phyloP scores from a whole-genome alignment of 2,329 filamentous ascomycete species.

The Fusarium proliferatum region DNA sequence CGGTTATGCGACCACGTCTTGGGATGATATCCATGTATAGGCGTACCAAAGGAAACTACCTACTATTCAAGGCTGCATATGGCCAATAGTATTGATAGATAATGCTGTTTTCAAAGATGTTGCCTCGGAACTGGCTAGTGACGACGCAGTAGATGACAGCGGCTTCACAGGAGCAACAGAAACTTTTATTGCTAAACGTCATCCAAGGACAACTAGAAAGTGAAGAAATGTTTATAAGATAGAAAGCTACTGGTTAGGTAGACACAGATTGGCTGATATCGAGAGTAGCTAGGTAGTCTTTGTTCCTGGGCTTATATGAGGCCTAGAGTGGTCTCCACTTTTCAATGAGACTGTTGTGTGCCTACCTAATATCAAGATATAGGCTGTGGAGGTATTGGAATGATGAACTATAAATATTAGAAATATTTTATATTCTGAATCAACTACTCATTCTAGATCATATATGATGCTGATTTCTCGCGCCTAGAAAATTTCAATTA shows the following conservation, averaged over 20 bases:
- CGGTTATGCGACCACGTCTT: constrained; percentile 35
- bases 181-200: background rate
- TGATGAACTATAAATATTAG: background rate
- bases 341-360: background rate
- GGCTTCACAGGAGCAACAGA: background rate
- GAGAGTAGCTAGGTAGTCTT: background rate
- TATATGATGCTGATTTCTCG: background rate
- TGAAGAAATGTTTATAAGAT: background rate
- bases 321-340: background rate
- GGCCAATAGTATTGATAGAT: background rate
- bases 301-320: background rate
- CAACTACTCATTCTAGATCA: background rate
- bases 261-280: background rate
- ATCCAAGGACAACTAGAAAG: background rate
- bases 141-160: background rate
- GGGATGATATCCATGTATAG: constrained; percentile 41
- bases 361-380: background rate
- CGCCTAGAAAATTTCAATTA: background rate
- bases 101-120: constrained; percentile 4
- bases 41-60: constrained; percentile 21
- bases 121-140: background rate
- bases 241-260: background rate
- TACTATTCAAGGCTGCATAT: background rate
- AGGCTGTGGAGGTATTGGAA: background rate
- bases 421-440: background rate